Percentiles rank a stretch among this genome's conserved stretches.
phyloP scores from a whole-genome alignment of 2,329 filamentous ascomycete species.

The Calonectria naviculata region DNA sequence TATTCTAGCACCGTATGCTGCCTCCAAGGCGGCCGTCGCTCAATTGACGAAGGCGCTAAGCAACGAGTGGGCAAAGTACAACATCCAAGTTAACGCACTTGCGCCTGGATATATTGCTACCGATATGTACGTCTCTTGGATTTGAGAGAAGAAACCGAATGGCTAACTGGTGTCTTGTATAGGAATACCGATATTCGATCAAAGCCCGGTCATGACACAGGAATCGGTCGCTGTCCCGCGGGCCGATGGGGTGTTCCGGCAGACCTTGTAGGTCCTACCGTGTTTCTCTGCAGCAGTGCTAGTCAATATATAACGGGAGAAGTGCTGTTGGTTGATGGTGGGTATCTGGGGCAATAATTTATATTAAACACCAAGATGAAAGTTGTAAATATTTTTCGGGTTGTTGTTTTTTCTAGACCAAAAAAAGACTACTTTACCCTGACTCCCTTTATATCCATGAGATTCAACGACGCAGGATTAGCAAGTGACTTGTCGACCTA shows the following conservation, averaged over 20 bases:
- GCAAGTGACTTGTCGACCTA: no score
- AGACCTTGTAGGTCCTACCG: constrained; percentile 16
- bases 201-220: not conserved
- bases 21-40: constrained; percentile 20
- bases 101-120: constrained; percentile 20
- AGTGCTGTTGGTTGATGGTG: constrained; percentile 21
- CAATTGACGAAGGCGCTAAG: constrained; percentile 25
- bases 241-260: constrained; percentile 19
- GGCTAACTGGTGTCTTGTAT: not conserved
- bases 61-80: constrained; percentile 23
- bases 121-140: constrained; percentile 12
- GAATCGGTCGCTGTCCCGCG: constrained; percentile 8
- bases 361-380: no score
- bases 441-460: no score
- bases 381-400: no score
- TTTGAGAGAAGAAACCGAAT: not conserved
- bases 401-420: no score
- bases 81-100: constrained; percentile 27
- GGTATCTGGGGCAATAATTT: constrained; percentile 9
- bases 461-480: no score
- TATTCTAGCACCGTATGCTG: constrained; percentile 2
- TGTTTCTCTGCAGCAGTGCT: constrained; percentile 22
- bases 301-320: constrained; percentile 22
- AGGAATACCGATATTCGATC: constrained; percentile 20
- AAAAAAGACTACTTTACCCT: no score